These are phyloP conservation scores for Alternaria sp. DNA, from an alignment of 2,329 filamentous ascomycete genomes.

Conservation along the genomic window DNA sequence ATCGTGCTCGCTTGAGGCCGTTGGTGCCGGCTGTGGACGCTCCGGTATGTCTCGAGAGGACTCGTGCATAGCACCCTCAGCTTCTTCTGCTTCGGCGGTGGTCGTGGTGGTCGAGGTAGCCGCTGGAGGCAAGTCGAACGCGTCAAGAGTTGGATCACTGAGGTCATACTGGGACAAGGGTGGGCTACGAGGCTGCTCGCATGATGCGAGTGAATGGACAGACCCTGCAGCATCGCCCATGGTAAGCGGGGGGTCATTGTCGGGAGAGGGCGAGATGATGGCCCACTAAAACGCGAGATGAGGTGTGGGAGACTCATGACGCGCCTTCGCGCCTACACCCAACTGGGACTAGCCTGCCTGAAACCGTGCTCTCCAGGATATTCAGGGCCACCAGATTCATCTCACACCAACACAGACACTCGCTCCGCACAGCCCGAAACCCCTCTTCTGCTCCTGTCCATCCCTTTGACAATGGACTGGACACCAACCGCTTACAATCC, in stretches of 20 bases:
- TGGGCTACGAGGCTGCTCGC: conserved; percentile 17
- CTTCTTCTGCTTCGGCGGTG: conserved; percentile 5
- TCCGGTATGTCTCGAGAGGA: conserved; percentile 8
- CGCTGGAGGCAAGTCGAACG: conserved; percentile 19
- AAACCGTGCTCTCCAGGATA: conserved; percentile 21
- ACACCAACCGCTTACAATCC: conserved; percentile 13
- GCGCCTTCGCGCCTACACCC: conserved; percentile 30
- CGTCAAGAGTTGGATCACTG: conserved; percentile 18
- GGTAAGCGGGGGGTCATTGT: conserved; percentile 32
- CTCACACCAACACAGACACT: conserved; percentile 28
- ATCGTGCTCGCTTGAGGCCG: conserved; percentile 56
- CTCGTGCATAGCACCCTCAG: no score
- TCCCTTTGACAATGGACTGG: conserved; percentile 32
- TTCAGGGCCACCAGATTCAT: conserved; percentile 28
- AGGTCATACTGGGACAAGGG: conserved; percentile 25
- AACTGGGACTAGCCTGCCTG: conserved; percentile 21
- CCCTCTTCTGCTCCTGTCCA: conserved; percentile 24
- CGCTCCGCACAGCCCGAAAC: conserved; percentile 17
- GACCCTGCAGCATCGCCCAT: conserved; percentile 36
- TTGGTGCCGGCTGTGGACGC: conserved; percentile 30
- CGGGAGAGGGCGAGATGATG: conserved; percentile 12
- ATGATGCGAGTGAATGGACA: conserved; percentile 24
- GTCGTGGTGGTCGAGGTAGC: conserved; percentile 27
- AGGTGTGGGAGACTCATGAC: conserved; percentile 29
- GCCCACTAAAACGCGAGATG: conserved; percentile 23